Evolutionary conservation across 306 rosid genomes (phyloP).

Genomic region (Rubus parviflorus): DNA sequence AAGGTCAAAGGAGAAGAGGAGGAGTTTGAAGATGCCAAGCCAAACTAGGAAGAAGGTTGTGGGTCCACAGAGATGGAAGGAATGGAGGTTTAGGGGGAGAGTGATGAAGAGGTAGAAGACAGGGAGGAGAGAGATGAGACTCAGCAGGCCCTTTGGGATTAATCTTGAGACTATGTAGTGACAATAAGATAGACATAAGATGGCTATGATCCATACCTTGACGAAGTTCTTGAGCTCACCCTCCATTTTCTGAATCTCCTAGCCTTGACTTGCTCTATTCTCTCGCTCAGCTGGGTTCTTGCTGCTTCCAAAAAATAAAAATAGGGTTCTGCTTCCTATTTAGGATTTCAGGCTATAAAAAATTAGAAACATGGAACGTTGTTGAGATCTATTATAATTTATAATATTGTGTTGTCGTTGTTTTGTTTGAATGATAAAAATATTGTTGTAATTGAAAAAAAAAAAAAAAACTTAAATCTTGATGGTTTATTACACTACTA

Average conservation of each 20-base stretch:
- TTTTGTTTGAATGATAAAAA: no score
- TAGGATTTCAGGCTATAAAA: no score
- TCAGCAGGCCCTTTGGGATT: constrained; percentile 27
- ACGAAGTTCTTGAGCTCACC: constrained; percentile 30
- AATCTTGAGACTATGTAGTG: constrained; percentile 28
- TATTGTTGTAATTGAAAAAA: no score
- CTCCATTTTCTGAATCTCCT: constrained; percentile 23
- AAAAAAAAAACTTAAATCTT: no score
- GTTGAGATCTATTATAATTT: no score
- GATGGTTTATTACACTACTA: no score
- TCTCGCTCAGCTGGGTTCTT: no score
- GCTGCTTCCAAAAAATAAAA: no score
- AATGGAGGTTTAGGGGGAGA: constrained; percentile 34
- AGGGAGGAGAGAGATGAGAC: constrained; percentile 36
- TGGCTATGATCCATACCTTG: constrained; percentile 36
- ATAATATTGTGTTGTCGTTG: no score
- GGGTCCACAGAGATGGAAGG: constrained; percentile 34
- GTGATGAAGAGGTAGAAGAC: constrained; percentile 31
- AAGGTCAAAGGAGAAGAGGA: constrained; percentile 41
- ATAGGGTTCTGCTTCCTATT: no score
- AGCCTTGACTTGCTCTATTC: neutral
- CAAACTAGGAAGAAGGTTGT: constrained; percentile 40
- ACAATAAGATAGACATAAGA: constrained; percentile 26
- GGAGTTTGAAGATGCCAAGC: constrained; percentile 40
- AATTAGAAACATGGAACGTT: no score